Evolutionary conservation across 148 eudicot species (phyloP).

Genomic region (Agrostemma githago): DNA sequence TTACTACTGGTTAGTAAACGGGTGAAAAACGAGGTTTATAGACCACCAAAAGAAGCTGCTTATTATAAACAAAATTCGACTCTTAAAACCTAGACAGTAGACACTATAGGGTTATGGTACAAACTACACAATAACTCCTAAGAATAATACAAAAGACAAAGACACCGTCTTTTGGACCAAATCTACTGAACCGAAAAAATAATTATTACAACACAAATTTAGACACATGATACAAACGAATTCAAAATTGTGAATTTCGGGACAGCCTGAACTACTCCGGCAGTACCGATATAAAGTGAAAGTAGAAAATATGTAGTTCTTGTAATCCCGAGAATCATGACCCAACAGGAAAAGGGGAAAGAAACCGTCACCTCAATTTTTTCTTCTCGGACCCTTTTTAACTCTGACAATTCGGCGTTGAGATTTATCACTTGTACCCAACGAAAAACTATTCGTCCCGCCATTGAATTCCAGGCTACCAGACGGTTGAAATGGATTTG

Average conservation of each 20-base stretch:
- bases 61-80: slow-evolving; percentile 9
- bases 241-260: slow-evolving; percentile 11
- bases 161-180: neutral
- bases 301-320: neutral
- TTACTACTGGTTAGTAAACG: no score
- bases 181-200: slow-evolving; percentile 3
- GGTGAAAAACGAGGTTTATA: no score
- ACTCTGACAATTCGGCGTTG: slow-evolving; percentile 45
- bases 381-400: slow-evolving; percentile 40
- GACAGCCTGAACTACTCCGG: neutral
- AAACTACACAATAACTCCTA: neutral
- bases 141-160: no score
- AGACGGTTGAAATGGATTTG: slow-evolving; percentile 55
- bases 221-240: neutral
- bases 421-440: slow-evolving; percentile 73
- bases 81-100: neutral
- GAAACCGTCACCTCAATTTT: slow-evolving; percentile 31
- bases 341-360: neutral
- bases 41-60: neutral
- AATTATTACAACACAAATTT: slow-evolving; percentile 4
- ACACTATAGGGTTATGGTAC: neutral
- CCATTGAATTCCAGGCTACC: slow-evolving; percentile 59
- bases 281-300: neutral
- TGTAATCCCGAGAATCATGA: neutral
- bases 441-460: slow-evolving; percentile 60